Base-by-base conservation (phyloP, 108 stramenopile genomes). In the Cyclotella kingstonii region DNA sequence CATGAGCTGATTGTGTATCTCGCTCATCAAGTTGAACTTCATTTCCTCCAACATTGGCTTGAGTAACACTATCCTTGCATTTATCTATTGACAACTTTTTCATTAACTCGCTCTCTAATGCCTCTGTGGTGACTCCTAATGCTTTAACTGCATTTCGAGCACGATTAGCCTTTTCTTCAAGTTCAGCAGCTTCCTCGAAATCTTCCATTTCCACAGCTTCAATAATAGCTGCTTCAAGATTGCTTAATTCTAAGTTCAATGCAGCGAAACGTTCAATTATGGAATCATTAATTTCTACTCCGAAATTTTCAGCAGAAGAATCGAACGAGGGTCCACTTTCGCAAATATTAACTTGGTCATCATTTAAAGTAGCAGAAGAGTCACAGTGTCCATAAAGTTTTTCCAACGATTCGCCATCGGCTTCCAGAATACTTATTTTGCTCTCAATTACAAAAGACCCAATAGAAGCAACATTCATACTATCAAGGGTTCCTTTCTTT, bases 311-410 rank as follows among this genome's bases (percentile, higher is more conserved):
- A 19, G 46, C 63, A 1, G 25, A 19, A 29, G 46, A 58, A 23
- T 49, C 54, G 57, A 35, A 35, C 10, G 31, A 52, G 47, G 49
- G 39, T 52, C 23, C 29, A 29, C 3, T 27, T 33, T 6, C 28
- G 33, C 4, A 14, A 54, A n/a, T n/a, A n/a, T n/a, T 36, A 3
- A 14, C 60, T 36, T 23, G 19, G 18, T 29, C 65, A 51, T 46
- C 43, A 31, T 38, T 38, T 48, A 39, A 18, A 12, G 17, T 34
- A 23, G 17, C 26, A 34, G 26, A 15, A 35, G 39, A 67, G 6
- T 70, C 71, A 83, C 84, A 87, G 29, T 81, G 84, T 25, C 84
- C 86, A 54, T 80, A 87, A 51, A 83, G 87, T 10, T 74, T 73
- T 35, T 83, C 83, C 34, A 84, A 53, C 5, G 78, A 45, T 41